Evolutionary conservation across 2,329 filamentous ascomycete species (phyloP).

Genomic region (Penicillium sp.): DNA sequence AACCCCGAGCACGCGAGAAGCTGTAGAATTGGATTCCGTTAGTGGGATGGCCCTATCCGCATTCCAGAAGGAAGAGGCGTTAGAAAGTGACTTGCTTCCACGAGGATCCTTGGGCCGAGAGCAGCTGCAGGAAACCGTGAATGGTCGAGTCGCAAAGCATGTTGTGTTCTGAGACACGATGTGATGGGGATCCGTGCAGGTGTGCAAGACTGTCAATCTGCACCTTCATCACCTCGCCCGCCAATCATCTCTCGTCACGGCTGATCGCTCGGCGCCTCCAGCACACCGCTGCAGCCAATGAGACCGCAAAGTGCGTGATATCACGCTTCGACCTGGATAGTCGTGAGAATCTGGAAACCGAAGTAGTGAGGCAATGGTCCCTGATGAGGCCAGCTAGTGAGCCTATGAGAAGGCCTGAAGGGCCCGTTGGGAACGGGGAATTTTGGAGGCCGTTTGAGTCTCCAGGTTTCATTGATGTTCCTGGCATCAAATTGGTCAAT

Average conservation of each 20-base stretch:
- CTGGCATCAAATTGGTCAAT: neutral
- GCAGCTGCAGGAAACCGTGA: constrained; percentile 10
- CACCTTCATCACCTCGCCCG: constrained; percentile 27
- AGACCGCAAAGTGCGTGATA: neutral
- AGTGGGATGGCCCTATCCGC: neutral
- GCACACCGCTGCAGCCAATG: constrained; percentile 20
- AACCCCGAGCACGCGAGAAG: neutral
- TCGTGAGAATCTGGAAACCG: neutral
- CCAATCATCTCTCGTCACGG: constrained; percentile 25
- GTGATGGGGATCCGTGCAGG: constrained; percentile 30
- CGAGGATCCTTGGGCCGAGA: neutral
- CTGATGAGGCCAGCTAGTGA: neutral
- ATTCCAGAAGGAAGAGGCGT: neutral
- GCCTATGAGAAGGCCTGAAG: neutral
- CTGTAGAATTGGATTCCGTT: neutral
- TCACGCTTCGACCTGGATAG: neutral
- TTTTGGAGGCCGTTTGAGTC: neutral
- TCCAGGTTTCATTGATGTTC: constrained; percentile 5
- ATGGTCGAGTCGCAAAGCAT: constrained; percentile 9
- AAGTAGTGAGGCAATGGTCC: neutral
- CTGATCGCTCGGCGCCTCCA: constrained; percentile 28
- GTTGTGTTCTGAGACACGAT: constrained; percentile 18
- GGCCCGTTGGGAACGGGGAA: neutral
- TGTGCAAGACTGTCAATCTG: constrained; percentile 27
- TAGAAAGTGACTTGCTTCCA: constrained; percentile 1